Conservation (phyloP, 441 rosid genomes). For the Raphanus hybrid region DNA sequence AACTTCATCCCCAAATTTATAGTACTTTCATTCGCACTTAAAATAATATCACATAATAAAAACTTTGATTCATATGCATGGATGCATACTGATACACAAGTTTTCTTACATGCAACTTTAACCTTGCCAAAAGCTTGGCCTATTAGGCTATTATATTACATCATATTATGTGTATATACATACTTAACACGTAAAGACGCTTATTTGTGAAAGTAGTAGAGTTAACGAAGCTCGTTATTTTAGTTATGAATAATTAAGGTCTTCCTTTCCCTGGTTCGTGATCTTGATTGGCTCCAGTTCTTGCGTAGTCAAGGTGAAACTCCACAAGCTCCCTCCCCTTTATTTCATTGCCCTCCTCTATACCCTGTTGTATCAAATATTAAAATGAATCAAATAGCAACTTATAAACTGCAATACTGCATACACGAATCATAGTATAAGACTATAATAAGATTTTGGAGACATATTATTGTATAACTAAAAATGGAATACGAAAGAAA, state of each 20-base stretch:
- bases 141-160: neutral
- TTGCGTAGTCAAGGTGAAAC: slow-evolving; percentile 47
- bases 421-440: neutral
- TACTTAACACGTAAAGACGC: neutral
- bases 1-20: neutral
- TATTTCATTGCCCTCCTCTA: slow-evolving; percentile 20
- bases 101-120: slow-evolving; percentile 7
- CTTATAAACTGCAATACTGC: slow-evolving; percentile 5
- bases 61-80: slow-evolving; percentile 21
- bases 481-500: neutral
- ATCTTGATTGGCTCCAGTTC: slow-evolving; percentile 46
- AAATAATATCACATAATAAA: slow-evolving; percentile 6
- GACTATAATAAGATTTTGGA: neutral
- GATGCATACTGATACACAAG: neutral
- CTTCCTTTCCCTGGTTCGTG: slow-evolving; percentile 52
- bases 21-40: neutral
- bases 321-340: slow-evolving; percentile 43
- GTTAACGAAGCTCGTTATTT: neutral
- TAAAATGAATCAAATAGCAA: slow-evolving; percentile 1
- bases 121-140: slow-evolving; percentile 4
- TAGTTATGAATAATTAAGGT: slow-evolving; percentile 32
- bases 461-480: neutral
- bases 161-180: neutral
- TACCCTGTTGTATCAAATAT: slow-evolving; percentile 6
- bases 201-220: slow-evolving; percentile 9